A percentile compares a stretch with the other conserved stretches of the same genome.
These are phyloP conservation scores for Clonostachys sp. DNA, from an alignment of 2,329 filamentous ascomycete genomes.

Conservation along the genomic window DNA sequence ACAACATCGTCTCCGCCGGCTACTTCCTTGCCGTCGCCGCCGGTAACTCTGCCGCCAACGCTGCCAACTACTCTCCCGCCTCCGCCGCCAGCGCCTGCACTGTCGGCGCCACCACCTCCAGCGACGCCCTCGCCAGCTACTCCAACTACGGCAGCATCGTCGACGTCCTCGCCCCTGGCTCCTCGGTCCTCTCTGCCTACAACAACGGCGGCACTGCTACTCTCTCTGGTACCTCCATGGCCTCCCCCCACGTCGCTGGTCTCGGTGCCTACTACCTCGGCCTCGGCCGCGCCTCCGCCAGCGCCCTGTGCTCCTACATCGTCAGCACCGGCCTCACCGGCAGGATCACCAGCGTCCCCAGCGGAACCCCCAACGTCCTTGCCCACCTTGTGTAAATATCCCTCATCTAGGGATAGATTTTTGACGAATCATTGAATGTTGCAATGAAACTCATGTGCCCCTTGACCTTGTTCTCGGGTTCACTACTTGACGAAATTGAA, in stretches of 20 bases:
- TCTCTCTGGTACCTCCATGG: conserved; percentile 59
- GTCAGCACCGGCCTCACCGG: conserved; percentile 29
- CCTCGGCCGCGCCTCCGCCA: conserved; percentile 28
- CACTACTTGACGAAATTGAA: no score
- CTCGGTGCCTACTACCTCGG: conserved; percentile 57
- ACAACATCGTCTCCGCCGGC: conserved; percentile 41
- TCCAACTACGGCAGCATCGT: conserved; percentile 53
- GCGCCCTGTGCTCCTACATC: conserved; percentile 33
- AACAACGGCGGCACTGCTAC: conserved; percentile 34
- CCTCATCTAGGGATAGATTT: no score
- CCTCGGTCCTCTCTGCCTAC: conserved; percentile 44
- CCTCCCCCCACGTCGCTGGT: conserved; percentile 58
- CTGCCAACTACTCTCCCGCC: conserved; percentile 45
- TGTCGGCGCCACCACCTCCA: conserved; percentile 50
- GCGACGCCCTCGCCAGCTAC: conserved; percentile 44
- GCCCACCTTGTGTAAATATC: conserved; percentile 13
- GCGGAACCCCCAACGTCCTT: conserved; percentile 23
- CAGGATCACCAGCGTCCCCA: conserved; percentile 24
- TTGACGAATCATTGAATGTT: no score
- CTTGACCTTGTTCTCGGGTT: no score
- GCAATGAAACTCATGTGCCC: no score
- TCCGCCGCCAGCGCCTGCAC: conserved; percentile 53
- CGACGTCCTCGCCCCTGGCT: conserved; percentile 52
- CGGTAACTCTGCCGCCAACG: conserved; percentile 52
- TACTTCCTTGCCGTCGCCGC: conserved; percentile 55